Evolutionary conservation across 495 filamentous ascomycete species (phyloP), one percentile per base, ranked within the genome.

Genomic region (Daldinia concentrica): DNA sequence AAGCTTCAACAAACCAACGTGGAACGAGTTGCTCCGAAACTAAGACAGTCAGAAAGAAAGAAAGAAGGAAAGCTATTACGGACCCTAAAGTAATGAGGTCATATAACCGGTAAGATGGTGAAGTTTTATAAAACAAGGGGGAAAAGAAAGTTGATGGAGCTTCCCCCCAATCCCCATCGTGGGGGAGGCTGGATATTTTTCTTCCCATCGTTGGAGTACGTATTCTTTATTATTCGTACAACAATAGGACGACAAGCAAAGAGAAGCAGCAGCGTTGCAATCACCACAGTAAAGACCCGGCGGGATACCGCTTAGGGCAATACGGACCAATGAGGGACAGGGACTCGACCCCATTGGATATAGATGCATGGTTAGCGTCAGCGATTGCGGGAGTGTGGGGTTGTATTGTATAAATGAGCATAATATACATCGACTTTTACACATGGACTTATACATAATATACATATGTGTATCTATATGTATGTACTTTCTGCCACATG

Each of bases 291-390:
- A 68, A 56, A 68, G 41, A 57, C 57, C 43, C 41, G 61, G 50
- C 71, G 71, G 71, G 58, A 73, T 73, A 37, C 71, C 71, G 11
- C 45, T 66, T 66, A 19, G 55, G 71, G 71, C 61, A 73, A 73
- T 65, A 58, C 71, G 65, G 58, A 57, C 50, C 58, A 66, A 59
- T 62, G 57, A 66, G 37, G 37, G 5, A 34, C 36, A 27, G 51
- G 57, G 19, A 37, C 9, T 30, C 12, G 3, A 52, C 26, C 24
- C 58, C 27, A 73, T 73, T 73, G 70, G 70, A 41, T 55, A 39
- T 15, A 15, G 1, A 37, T 2, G 30, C 14, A 2, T 34, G 27
- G 3, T 56, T 32, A 29, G 29, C 52, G 30, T 36, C 3, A 48
- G 43, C 43, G 43, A 48, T 48, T 37, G 58, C 27, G 58, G 43